Percentiles rank a stretch among this genome's conserved stretches.
phyloP scores from a whole-genome alignment of 768 basidiomycete genomes.

The Leccinum truebloodii region DNA sequence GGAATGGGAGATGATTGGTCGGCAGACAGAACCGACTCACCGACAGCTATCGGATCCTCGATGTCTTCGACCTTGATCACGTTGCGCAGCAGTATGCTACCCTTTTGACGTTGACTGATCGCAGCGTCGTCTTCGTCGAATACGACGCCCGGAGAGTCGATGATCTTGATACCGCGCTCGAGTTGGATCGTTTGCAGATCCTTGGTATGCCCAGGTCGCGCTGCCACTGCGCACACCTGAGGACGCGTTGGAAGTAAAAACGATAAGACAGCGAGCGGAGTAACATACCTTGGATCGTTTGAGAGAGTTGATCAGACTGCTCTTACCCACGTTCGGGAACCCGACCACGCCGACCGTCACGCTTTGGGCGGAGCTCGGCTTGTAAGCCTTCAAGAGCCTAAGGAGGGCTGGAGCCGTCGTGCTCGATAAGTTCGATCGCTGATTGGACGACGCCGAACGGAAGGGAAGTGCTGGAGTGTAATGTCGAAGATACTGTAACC shows the following conservation, averaged over 20 bases:
- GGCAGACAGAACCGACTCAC: conserved; percentile 43
- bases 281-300: conserved; percentile 70
- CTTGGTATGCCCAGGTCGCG: conserved; percentile 92
- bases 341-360: conserved; percentile 94
- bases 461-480: conserved; percentile 93
- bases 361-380: conserved; percentile 61
- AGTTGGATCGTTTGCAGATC: conserved; percentile 89
- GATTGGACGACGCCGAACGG: conserved; percentile 73
- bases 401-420: conserved; percentile 75
- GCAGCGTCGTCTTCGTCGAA: conserved; percentile 74
- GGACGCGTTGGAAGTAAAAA: not conserved
- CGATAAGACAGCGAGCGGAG: not conserved
- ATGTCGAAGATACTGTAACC: conserved; percentile 91
- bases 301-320: conserved; percentile 89
- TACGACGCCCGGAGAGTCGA: conserved; percentile 97
- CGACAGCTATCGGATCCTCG: conserved; percentile 86
- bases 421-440: conserved; percentile 79
- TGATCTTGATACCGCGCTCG: conserved; percentile 88
- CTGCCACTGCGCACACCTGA: too few relatives aligned
- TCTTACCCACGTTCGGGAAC: conserved; percentile 98
- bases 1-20: not conserved
- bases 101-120: conserved; percentile 46
- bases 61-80: conserved; percentile 90
- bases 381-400: conserved; percentile 82
- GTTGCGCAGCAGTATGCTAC: conserved; percentile 77